Conservation (phyloP, 2,329 filamentous ascomycete genomes). For the Hirsutella minnesotensis region DNA sequence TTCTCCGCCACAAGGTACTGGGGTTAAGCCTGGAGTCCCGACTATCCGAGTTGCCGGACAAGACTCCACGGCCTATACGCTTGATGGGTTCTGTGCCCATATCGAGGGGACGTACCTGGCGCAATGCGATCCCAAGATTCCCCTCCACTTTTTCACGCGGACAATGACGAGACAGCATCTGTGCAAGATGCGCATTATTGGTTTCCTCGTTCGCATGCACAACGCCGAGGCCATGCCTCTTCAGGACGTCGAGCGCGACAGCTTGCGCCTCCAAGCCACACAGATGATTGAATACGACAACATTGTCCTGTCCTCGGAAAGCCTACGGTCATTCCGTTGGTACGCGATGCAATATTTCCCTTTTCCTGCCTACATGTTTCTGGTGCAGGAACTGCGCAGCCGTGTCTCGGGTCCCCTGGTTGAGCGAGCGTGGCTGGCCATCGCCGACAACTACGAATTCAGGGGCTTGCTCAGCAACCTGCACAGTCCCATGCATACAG, state of each 20-base stretch:
- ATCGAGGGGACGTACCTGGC: constrained; percentile 44
- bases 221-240: constrained; percentile 25
- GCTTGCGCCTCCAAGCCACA: constrained; percentile 41
- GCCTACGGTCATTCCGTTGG: constrained; percentile 42
- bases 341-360: constrained; percentile 49
- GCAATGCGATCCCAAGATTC: constrained; percentile 45
- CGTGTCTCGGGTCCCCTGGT: constrained; percentile 42
- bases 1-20: constrained; percentile 1
- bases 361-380: constrained; percentile 48
- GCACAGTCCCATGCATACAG: constrained; percentile 43
- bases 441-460: constrained; percentile 41
- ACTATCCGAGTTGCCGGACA: constrained; percentile 36
- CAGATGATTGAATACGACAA: constrained; percentile 50
- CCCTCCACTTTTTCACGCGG: constrained; percentile 46
- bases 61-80: constrained; percentile 33
- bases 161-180: constrained; percentile 44
- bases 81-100: constrained; percentile 41
- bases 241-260: constrained; percentile 36
- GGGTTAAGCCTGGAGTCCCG: constrained; percentile 7
- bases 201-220: constrained; percentile 38
- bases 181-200: constrained; percentile 43
- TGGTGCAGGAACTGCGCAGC: constrained; percentile 41
- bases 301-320: constrained; percentile 37
- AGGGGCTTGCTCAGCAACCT: constrained; percentile 36
- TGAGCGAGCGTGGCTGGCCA: constrained; percentile 46